phyloP scores from a whole-genome alignment of 257 asterid species.

The Salvia splendens region DNA sequence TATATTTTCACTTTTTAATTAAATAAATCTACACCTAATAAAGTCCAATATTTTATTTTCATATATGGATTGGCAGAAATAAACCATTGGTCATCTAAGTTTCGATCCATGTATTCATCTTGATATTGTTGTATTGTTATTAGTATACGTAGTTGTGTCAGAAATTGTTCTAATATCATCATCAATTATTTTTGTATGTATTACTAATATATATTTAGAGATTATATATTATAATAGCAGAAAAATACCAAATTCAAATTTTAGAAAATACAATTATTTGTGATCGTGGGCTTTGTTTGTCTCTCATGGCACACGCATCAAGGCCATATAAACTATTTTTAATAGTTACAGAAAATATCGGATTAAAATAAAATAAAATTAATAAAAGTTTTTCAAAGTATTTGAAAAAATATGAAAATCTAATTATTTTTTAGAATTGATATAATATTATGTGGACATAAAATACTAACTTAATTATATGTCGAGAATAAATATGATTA shows the following conservation, averaged over 20 bases:
- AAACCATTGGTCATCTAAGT: neutral
- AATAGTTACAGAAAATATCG: neutral
- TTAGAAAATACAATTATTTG: neutral
- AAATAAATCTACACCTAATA: neutral
- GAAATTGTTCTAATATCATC: no score
- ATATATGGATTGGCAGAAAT: no score
- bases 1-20: conserved; percentile 34
- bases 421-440: neutral
- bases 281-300: conserved; percentile 10
- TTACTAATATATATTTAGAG: no score
- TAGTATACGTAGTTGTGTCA: no score
- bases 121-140: no score
- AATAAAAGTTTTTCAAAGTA: neutral
- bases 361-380: neutral
- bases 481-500: no score
- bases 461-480: neutral
- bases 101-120: no score
- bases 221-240: no score
- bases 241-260: no score
- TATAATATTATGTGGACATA: neutral
- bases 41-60: neutral
- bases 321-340: conserved; percentile 14
- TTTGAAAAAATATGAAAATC: neutral
- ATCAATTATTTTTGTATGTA: no score
- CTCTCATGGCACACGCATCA: conserved; percentile 28